phyloP scores from a whole-genome alignment of 345 rosid species.

The Theobroma cacao region DNA sequence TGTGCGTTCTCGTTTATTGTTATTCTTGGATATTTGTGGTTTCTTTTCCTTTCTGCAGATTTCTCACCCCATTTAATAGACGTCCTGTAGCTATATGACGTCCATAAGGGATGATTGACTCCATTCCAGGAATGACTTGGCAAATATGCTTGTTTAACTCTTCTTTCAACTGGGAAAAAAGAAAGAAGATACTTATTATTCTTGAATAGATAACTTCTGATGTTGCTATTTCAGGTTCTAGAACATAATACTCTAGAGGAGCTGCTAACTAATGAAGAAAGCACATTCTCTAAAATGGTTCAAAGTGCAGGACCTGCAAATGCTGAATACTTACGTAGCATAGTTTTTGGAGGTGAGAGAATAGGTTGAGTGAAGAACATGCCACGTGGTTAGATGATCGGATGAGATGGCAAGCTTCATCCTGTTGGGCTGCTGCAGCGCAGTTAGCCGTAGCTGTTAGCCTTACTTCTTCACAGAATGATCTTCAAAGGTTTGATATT shows the following conservation, averaged over 20 bases:
- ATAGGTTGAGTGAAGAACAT: constrained; percentile 15
- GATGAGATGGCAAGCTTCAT: constrained; percentile 48
- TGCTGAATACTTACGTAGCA: constrained; percentile 79
- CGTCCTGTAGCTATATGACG: neutral
- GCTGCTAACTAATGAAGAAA: constrained; percentile 60
- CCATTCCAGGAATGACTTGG: neutral
- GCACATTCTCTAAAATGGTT: constrained; percentile 93
- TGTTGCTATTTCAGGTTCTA: constrained; percentile 49
- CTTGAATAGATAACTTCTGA: neutral
- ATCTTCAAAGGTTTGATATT: constrained; percentile 41
- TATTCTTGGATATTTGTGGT: neutral
- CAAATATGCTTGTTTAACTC: neutral
- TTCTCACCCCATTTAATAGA: neutral
- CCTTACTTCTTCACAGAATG: constrained; percentile 49
- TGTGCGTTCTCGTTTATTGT: constrained; percentile 20
- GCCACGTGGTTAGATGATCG: constrained; percentile 7
- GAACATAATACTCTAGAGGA: constrained; percentile 75
- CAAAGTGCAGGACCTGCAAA: constrained; percentile 93
- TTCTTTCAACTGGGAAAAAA: neutral
- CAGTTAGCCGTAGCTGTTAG: constrained; percentile 46
- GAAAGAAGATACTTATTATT: neutral
- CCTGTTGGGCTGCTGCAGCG: constrained; percentile 60
- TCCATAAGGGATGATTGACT: neutral
- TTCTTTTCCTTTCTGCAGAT: neutral
- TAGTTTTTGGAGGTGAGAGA: constrained; percentile 51